A percentile compares a stretch with the other conserved stretches of the same genome.
These are phyloP conservation scores for Aegilops tauschii DNA, from an alignment of 176 grass and related monocot species.

Conservation along the genomic window DNA sequence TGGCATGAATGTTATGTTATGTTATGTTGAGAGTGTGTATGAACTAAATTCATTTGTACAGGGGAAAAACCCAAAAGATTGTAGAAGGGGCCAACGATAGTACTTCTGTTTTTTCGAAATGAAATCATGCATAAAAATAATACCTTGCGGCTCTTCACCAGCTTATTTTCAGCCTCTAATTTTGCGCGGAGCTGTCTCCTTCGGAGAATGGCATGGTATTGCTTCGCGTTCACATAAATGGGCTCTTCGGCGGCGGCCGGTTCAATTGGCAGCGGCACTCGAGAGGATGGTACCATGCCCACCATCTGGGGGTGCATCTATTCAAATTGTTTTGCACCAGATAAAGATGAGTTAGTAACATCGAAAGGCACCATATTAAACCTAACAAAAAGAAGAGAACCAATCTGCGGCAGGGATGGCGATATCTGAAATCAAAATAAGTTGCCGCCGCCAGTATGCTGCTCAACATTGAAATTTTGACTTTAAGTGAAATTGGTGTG, in stretches of 20 bases:
- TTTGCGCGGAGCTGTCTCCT: conserved; percentile 87
- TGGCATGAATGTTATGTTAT: neutral
- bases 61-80: neutral
- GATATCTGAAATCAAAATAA: neutral
- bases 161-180: conserved; percentile 92
- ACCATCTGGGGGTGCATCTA: conserved; percentile 79
- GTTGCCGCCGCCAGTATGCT: neutral
- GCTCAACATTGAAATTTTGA: neutral
- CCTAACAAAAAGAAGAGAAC: conserved; percentile 5
- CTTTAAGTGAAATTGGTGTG: neutral
- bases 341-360: neutral
- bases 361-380: neutral
- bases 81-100: neutral
- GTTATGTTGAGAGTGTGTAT: neutral
- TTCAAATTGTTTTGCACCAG: conserved; percentile 14
- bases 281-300: conserved; percentile 51
- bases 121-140: neutral
- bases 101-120: neutral
- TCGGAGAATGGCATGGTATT: conserved; percentile 88
- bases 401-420: neutral
- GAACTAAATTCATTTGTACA: neutral
- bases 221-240: conserved; percentile 95
- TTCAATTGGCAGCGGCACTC: conserved; percentile 78
- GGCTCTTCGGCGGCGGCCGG: conserved; percentile 79
- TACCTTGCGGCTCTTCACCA: conserved; percentile 92